Percentiles rank a stretch among this genome's conserved stretches.
phyloP scores from a whole-genome alignment of 2,329 filamentous ascomycete genomes.

The Penicillium occitanis region DNA sequence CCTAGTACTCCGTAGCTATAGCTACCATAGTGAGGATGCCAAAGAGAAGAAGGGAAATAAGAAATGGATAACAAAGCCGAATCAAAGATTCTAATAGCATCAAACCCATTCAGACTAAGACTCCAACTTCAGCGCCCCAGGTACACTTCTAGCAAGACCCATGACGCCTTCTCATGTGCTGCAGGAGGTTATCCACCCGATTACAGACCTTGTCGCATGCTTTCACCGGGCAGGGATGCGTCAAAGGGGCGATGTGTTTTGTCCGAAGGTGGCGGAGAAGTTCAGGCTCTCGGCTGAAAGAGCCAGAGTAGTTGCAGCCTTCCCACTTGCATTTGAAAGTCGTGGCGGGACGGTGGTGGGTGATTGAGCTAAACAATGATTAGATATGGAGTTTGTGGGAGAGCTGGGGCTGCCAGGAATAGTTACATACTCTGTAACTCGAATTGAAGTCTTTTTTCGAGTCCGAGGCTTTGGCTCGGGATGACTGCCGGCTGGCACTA shows the following conservation, averaged over 20 bases:
- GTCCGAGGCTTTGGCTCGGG: neutral
- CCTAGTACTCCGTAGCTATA: neutral
- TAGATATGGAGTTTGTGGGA: neutral
- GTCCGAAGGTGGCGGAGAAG: neutral
- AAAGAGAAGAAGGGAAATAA: neutral
- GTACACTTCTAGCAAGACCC: neutral
- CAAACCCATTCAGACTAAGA: neutral
- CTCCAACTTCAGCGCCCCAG: neutral
- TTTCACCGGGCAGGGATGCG: neutral
- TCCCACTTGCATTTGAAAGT: neutral
- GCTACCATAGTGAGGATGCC: neutral
- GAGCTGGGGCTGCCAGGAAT: neutral
- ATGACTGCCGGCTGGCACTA: neutral
- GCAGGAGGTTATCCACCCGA: neutral
- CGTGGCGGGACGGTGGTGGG: neutral
- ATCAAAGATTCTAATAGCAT: neutral
- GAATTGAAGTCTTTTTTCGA: neutral
- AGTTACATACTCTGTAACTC: neutral
- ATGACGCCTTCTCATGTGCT: neutral
- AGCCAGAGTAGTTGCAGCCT: neutral
- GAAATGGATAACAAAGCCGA: neutral
- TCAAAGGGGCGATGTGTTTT: neutral
- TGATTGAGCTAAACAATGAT: neutral
- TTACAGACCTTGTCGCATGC: neutral
- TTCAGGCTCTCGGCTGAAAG: neutral